Base-by-base conservation (phyloP, 164 flowering plant genomes). In the Taxillus chinensis region DNA sequence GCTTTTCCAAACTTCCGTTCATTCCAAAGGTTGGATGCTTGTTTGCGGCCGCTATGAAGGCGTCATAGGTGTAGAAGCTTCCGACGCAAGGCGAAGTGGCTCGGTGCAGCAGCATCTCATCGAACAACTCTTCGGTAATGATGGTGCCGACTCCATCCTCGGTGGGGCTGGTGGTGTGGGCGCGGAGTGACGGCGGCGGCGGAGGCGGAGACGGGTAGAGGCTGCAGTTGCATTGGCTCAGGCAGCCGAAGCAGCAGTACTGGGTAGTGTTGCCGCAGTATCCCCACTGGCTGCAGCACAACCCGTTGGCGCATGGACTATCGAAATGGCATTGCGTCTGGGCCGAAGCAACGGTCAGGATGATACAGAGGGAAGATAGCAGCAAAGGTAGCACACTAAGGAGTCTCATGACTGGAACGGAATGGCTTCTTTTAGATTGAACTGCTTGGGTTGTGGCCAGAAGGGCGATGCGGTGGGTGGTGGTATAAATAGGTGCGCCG, bases 201-300 rank as follows among this genome's bases (percentile, higher is more conserved):
- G n/a, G 5, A 4, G 54, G 27, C 5, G 2, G 54, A 2, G 4
- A 10, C 0, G 54, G 27, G 3, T 16, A 27, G 54, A 51, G 6
- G 54, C 5, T 14, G 54, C 54, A 51, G 41, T 13, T 40, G 59
- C 59, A 57, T n/a, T 57, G 40, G 41, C 59, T 57, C 11, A 37
- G 59, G 59, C 59, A 57, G 14, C 41, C 41, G 5, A 13, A 5
- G 59, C 59, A 38, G 59, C 59, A 57, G 59, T 57, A 38, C 41
- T 4, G 4, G 41, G 41, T 4, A n/a, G 41, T 57, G 59, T 7
- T 37, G 41, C 41, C 59, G 41, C 59, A 57, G 41, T 13, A 57
- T 7, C 59, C 59, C 41, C 41, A 57, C n/a, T 37, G 1, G 59
- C 59, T 57, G n/a, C 59, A 57, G 59, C 59, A 57, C 10, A 37